Conservation (phyloP, 371 early-diverging fungal species). For the Blakeslea trispora region DNA sequence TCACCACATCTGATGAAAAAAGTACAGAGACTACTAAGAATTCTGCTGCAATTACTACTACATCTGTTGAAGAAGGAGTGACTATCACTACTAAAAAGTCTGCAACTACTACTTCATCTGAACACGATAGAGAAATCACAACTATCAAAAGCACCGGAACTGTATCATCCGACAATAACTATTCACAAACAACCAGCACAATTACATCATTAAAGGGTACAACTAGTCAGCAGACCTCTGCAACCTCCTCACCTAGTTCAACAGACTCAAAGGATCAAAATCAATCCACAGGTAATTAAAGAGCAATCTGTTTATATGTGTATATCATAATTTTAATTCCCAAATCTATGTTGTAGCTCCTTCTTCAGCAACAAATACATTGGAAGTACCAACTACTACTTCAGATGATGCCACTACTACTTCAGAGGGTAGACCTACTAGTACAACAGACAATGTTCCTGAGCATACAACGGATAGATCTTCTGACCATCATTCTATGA, state of each 20-base stretch:
- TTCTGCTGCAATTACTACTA: neutral
- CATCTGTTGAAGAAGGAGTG: neutral
- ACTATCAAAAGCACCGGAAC: neutral
- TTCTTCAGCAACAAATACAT: too few relatives aligned
- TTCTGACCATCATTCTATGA: constrained; percentile 4
- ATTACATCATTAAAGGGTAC: neutral
- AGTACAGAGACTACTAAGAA: neutral
- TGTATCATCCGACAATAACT: too few relatives aligned
- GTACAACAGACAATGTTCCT: neutral
- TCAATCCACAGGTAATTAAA: too few relatives aligned
- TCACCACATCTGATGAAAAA: neutral
- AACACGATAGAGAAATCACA: neutral
- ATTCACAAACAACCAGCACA: too few relatives aligned
- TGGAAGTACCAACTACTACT: neutral
- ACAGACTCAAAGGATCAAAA: too few relatives aligned
- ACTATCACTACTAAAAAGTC: neutral
- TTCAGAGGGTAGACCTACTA: constrained; percentile 2
- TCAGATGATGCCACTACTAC: neutral
- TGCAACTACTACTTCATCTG: constrained; percentile 4
- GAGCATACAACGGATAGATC: too few relatives aligned
- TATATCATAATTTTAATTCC: too few relatives aligned
- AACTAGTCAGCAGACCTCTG: neutral
- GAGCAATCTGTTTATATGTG: too few relatives aligned
- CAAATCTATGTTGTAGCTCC: too few relatives aligned
- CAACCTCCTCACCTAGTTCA: neutral